Evolutionary conservation across 352 stramenopile genomes (phyloP).

Genomic region (Phytophthora sp.): DNA sequence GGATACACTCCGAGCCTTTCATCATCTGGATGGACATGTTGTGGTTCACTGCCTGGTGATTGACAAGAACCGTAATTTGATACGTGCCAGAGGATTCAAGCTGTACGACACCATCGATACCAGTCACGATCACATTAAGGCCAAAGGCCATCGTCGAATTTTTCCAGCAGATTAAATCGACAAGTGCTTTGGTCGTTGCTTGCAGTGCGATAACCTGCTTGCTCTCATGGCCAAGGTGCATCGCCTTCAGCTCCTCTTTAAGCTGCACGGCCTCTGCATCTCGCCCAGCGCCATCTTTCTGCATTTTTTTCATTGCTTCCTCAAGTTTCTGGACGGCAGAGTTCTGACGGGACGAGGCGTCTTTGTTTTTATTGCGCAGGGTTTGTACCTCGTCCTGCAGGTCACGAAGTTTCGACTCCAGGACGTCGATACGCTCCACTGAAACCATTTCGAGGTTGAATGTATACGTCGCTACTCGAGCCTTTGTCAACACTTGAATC

Average conservation of each 20-base stretch:
- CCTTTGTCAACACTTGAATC: background rate
- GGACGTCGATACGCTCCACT: slow-evolving; percentile 7
- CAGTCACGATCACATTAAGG: background rate
- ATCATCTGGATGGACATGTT: slow-evolving; percentile 11
- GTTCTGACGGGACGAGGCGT: background rate
- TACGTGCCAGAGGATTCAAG: slow-evolving; percentile 2
- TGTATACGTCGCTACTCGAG: background rate
- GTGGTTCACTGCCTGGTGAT: background rate
- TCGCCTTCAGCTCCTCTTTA: slow-evolving; percentile 2
- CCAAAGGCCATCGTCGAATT: background rate
- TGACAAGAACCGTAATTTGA: slow-evolving; percentile 18
- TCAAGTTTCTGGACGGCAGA: background rate
- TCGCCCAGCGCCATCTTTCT: background rate
- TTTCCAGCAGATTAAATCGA: slow-evolving; percentile 13
- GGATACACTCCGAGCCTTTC: slow-evolving; percentile 18
- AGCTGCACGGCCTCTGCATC: background rate
- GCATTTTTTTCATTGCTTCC: background rate
- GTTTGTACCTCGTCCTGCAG: slow-evolving; percentile 1
- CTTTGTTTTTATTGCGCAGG: background rate
- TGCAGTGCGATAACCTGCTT: background rate
- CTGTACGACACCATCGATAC: background rate
- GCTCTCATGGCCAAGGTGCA: background rate
- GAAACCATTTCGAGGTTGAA: slow-evolving; percentile 3
- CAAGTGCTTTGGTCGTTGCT: background rate
- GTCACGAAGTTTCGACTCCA: slow-evolving; percentile 25